These are phyloP conservation scores for Pilatotrama ljubarskyi DNA, from an alignment of 768 basidiomycete species.

Conservation along the genomic window DNA sequence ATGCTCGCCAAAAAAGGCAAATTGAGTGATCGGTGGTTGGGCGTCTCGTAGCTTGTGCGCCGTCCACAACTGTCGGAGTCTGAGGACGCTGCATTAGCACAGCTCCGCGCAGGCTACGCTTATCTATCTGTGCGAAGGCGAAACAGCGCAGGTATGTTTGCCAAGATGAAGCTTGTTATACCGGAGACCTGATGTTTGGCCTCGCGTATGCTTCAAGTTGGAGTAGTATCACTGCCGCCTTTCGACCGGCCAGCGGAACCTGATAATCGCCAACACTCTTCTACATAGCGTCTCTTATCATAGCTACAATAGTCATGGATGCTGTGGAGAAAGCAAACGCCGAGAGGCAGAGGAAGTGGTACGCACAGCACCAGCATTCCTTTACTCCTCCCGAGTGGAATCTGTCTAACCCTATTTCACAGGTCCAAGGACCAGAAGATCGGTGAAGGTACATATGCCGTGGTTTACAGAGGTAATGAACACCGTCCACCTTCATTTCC, in stretches of 20 bases:
- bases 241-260: too few species aligned
- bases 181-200: too few species aligned
- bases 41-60: not conserved
- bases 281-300: not conserved
- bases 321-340: conserved; percentile 79
- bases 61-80: not conserved
- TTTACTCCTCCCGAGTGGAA: not conserved
- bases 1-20: conserved; percentile 1
- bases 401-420: conserved; percentile 3
- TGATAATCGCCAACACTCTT: too few species aligned
- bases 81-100: not conserved
- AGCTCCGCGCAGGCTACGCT: not conserved
- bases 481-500: conserved; percentile 2
- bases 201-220: too few species aligned
- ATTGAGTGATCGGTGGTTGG: not conserved
- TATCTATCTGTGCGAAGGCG: not conserved
- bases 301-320: conserved; percentile 52
- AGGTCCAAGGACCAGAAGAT: conserved; percentile 84
- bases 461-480: conserved; percentile 82
- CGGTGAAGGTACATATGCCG: conserved; percentile 93
- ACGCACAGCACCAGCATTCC: conserved; percentile 8
- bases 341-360: conserved; percentile 73
- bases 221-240: too few species aligned
- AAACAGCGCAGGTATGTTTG: too few species aligned
- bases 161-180: too few species aligned